Evolutionary conservation across 306 rosid genomes (phyloP).

Genomic region (Canavalia ensiformis): DNA sequence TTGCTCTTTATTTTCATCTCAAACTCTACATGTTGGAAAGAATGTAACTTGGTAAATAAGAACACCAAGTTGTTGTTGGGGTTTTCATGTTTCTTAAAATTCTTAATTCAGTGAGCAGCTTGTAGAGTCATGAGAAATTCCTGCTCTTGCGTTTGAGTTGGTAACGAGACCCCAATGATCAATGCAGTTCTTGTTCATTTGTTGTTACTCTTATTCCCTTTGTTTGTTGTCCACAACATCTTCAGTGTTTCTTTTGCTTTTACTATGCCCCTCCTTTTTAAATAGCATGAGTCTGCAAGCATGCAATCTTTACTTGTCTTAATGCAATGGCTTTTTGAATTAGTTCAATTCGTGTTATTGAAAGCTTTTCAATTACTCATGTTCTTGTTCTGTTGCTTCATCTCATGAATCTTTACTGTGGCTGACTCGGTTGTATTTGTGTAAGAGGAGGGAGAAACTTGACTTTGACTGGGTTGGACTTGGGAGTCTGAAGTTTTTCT

Average conservation of each 20-base stretch:
- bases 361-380: conserved; percentile 3
- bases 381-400: conserved; percentile 1
- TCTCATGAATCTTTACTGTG: not conserved
- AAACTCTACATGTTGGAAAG: not conserved
- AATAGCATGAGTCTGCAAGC: not conserved
- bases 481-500: not conserved
- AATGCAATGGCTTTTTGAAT: conserved; percentile 5
- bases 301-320: not conserved
- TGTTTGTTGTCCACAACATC: too few species aligned
- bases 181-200: too few species aligned
- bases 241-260: not conserved
- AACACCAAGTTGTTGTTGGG: not conserved
- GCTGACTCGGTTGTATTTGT: not conserved
- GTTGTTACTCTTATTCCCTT: too few species aligned
- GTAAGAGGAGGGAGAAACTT: not conserved
- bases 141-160: not conserved
- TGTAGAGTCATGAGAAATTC: not conserved
- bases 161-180: not conserved
- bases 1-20: not conserved
- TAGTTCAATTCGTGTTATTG: not conserved
- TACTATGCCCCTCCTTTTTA: not conserved
- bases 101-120: not conserved
- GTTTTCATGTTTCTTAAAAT: not conserved
- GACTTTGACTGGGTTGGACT: not conserved
- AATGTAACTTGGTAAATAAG: not conserved